Conservation (phyloP, 1,284 basidiomycete genomes). For the Athelia psychrophila region DNA sequence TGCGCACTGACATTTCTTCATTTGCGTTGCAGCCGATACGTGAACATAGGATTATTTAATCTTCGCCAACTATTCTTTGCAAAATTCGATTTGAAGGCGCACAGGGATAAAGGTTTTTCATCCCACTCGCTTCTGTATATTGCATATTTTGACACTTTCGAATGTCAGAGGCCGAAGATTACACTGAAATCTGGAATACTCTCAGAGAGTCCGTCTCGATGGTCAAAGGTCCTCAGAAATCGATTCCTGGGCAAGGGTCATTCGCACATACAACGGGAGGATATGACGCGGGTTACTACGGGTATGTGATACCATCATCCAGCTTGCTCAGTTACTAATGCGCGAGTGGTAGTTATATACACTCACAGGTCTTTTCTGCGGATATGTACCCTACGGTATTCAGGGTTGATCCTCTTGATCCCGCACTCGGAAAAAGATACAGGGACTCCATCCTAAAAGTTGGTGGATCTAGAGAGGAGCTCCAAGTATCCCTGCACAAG, state of each 20-base stretch:
- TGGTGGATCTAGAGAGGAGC: conserved; percentile 57
- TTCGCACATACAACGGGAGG: conserved; percentile 75
- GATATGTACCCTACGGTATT: conserved; percentile 85
- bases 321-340: background rate
- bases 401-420: conserved; percentile 70
- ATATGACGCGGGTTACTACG: conserved; percentile 82
- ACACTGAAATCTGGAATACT: conserved; percentile 72
- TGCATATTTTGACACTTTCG: background rate
- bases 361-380: conserved; percentile 72
- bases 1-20: background rate
- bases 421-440: conserved; percentile 50
- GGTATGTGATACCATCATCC: conserved; percentile 31
- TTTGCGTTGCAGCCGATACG: conserved; percentile 55
- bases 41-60: conserved; percentile 79
- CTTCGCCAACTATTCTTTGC: conserved; percentile 83
- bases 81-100: conserved; percentile 75
- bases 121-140: background rate
- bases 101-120: conserved; percentile 58
- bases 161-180: conserved; percentile 53
- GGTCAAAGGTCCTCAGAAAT: conserved; percentile 54
- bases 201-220: conserved; percentile 66
- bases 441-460: conserved; percentile 51
- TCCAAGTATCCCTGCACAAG: too few relatives aligned
- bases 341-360: conserved; percentile 50
- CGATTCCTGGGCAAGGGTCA: conserved; percentile 65